Evolutionary conservation across 306 rosid genomes (phyloP), one percentile per base, ranked within the genome.

Genomic region (Quercus agrifolia): DNA sequence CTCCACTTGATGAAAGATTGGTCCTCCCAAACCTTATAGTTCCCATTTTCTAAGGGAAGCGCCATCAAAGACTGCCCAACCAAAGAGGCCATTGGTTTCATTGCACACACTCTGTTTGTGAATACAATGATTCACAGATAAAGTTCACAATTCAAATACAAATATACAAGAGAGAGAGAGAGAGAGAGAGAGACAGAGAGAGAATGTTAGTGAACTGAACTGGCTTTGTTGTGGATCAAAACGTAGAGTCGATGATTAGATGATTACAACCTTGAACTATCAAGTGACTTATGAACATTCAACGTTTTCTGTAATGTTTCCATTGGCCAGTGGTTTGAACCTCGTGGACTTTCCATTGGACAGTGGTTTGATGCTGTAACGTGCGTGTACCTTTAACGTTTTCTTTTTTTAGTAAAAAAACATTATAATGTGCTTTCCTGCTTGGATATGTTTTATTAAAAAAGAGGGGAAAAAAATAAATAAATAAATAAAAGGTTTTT

Each of bases 1-100:
- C 79, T 89, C 99, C 99, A 95, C 78, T 91, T 90, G 91, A 95
- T 85, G 91, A 95, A 86, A 9, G 93, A 81, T 21, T 86, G 99
- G 81, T 95, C 99, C 81, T 95, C 97, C 99, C 99, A 95, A 18
- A 85, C 91, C 46, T 80, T 92, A 81, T 87, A 78, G 11, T 41
- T 41, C 23, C 94, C 89, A 76, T 76, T 90, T 10, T 86, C 90
- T 0, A 87, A 62, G 12, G 90, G 85, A 57, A 88, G 84, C 46
- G 11, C 46, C 46, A 41, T 41, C 8, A 82, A 66, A 1, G 86
- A 88, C 33, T 87, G 86, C 38, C 92, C 91, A 80, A 79, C 84
- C 82, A 90, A 78, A 70, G 90, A 69, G 66, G 84, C 85, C 89
- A 86, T 89, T 38, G 41, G n/a, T 20, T 49, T 5, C 8, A 61